Conservation (phyloP, 139 green algal genomes). For the Edaphochlamys debaryana region DNA sequence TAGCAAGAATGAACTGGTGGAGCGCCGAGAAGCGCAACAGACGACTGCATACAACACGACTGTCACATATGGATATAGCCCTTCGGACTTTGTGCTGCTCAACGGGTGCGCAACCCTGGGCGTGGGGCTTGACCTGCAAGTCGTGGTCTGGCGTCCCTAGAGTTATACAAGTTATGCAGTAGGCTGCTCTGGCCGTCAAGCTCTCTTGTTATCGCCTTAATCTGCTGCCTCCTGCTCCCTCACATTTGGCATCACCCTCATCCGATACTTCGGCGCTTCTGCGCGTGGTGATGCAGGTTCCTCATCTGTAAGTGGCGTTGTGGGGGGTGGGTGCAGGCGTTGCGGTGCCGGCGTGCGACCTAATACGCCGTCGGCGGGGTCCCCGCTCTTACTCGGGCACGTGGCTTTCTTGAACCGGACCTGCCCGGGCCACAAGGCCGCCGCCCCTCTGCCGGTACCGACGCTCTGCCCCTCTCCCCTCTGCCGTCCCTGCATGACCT, state of each 20-base stretch:
- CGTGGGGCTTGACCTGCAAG: no score
- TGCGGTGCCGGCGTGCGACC: background rate
- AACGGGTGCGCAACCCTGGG: conserved; percentile 31
- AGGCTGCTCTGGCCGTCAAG: background rate
- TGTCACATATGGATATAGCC: background rate
- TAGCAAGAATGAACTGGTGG: no score
- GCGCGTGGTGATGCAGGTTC: conserved; percentile 1
- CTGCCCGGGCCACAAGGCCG: no score
- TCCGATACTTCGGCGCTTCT: background rate
- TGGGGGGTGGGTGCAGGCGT: no score
- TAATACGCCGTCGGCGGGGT: background rate
- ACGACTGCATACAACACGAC: background rate
- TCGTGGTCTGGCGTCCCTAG: no score
- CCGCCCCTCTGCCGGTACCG: no score
- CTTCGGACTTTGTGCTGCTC: conserved; percentile 31
- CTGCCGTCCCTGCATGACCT: no score
- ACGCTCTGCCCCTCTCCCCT: no score
- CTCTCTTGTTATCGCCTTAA: background rate
- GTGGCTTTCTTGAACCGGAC: background rate
- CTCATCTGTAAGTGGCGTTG: conserved; percentile 48
- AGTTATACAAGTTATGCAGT: background rate
- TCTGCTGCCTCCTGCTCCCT: no score
- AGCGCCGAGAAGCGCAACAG: no score
- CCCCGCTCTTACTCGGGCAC: background rate
- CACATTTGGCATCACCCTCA: no score